Conservation (phyloP, 768 basidiomycete species). For the Phaeotremella skinneri region DNA sequence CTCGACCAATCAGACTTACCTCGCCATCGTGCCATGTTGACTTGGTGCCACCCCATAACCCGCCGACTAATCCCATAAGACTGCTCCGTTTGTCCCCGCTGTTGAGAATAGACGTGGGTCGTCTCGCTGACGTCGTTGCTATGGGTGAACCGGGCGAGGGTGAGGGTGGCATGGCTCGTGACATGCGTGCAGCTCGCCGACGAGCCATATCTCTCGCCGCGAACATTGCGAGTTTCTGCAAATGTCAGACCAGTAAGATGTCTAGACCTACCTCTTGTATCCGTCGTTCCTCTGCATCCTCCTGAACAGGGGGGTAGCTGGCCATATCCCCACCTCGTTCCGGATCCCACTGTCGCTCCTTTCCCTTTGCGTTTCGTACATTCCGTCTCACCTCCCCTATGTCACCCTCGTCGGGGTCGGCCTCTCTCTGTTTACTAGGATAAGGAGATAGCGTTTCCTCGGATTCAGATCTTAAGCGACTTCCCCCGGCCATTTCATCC, state of each 20-base stretch:
- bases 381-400: slow-evolving; percentile 11
- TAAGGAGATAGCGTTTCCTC: slow-evolving; percentile 27
- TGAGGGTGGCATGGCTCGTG: slow-evolving; percentile 20
- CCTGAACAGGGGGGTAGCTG: slow-evolving; percentile 38
- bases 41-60: slow-evolving; percentile 19
- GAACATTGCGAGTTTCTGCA: slow-evolving; percentile 39
- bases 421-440: slow-evolving; percentile 17
- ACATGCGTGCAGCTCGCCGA: slow-evolving; percentile 33
- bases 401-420: slow-evolving; percentile 14
- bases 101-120: slow-evolving; percentile 24
- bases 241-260: slow-evolving; percentile 1
- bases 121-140: slow-evolving; percentile 20
- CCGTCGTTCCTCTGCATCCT: slow-evolving; percentile 32
- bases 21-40: slow-evolving; percentile 16
- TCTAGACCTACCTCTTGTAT: slow-evolving; percentile 34
- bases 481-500: background rate
- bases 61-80: slow-evolving; percentile 27
- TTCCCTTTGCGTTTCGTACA: slow-evolving; percentile 17
- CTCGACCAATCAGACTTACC: slow-evolving; percentile 9
- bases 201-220: slow-evolving; percentile 41
- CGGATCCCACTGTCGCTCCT: slow-evolving; percentile 31
- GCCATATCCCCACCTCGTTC: slow-evolving; percentile 27
- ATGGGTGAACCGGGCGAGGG: slow-evolving; percentile 16
- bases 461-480: slow-evolving; percentile 13
- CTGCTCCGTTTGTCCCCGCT: slow-evolving; percentile 21